A percentile compares a stretch with the other conserved stretches of the same genome.
Evolutionary conservation across 177 flowering plant species (phyloP).

Genomic region (Tripterygium wilfordii): DNA sequence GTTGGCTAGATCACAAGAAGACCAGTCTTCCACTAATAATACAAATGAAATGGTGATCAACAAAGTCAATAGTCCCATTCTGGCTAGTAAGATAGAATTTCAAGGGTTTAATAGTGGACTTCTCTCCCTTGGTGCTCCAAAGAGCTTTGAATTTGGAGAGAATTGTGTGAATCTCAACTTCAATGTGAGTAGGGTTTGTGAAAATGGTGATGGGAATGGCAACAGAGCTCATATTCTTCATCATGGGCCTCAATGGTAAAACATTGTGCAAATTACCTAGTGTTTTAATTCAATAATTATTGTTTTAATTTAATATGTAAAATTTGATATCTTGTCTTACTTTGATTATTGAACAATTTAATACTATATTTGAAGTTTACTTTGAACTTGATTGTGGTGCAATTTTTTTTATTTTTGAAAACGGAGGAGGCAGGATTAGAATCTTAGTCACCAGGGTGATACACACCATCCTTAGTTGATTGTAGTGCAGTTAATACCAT

Average conservation of each 20-base stretch:
- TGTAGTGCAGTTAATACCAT: too few species aligned
- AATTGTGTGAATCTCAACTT: constrained; percentile 2
- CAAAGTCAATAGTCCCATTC: background rate
- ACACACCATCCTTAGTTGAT: too few species aligned
- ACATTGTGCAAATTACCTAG: too few species aligned
- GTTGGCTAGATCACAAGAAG: constrained; percentile 26
- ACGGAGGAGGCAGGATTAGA: too few species aligned
- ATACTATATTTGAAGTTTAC: too few species aligned
- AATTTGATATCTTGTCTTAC: too few species aligned
- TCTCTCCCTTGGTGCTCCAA: constrained; percentile 9
- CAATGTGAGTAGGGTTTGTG: constrained; percentile 2
- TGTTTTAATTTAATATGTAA: too few species aligned
- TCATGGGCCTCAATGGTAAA: constrained; percentile 19
- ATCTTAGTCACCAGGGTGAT: too few species aligned
- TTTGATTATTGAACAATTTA: too few species aligned
- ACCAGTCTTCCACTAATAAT: constrained; percentile 8
- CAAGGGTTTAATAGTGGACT: constrained; percentile 18
- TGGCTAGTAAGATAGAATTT: background rate
- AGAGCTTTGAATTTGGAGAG: constrained; percentile 7
- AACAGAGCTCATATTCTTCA: constrained; percentile 9
- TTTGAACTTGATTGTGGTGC: too few species aligned
- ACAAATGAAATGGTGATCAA: background rate
- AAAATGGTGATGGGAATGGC: constrained; percentile 13
- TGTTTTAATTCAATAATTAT: too few species aligned
- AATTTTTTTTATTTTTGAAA: too few species aligned